phyloP scores from a whole-genome alignment of 495 filamentous ascomycete species.

The Massariosphaeria phaeospora region DNA sequence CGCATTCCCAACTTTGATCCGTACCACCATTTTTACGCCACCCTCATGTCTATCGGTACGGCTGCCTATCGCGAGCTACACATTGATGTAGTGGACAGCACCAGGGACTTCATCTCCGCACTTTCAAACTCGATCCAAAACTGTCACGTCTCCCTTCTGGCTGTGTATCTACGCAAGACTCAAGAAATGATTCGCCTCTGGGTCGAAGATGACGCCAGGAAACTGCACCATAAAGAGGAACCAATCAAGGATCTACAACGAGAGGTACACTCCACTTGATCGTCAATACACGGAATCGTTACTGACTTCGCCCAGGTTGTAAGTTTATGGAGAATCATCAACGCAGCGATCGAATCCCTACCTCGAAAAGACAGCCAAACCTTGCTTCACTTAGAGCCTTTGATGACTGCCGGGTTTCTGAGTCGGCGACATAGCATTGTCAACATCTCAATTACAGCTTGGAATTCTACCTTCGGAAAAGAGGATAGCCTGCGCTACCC shows the following conservation, averaged over 20 bases:
- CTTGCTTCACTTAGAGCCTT: conserved; percentile 46
- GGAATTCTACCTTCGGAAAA: conserved; percentile 54
- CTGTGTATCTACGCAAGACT: conserved; percentile 46
- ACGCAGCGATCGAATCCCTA: conserved; percentile 29
- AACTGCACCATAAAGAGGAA: conserved; percentile 23
- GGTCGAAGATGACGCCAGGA: conserved; percentile 52
- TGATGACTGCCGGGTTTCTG: conserved; percentile 55
- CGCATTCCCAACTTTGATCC: conserved; percentile 52
- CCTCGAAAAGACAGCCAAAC: conserved; percentile 42
- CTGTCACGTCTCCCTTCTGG: conserved; percentile 38
- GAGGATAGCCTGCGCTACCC: conserved; percentile 48
- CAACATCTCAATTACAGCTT: conserved; percentile 53
- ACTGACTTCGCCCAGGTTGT: conserved; percentile 30
- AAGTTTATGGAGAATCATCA: conserved; percentile 33
- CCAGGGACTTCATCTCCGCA: conserved; percentile 36
- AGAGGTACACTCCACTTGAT: conserved; percentile 28
- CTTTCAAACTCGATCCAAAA: conserved; percentile 38
- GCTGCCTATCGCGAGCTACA: conserved; percentile 39
- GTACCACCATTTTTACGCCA: conserved; percentile 55
- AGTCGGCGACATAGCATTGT: conserved; percentile 51
- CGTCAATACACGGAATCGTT: conserved; percentile 23
- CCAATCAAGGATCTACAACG: conserved; percentile 6
- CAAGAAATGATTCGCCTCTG: conserved; percentile 58
- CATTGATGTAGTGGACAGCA: neutral
- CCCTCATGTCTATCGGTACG: conserved; percentile 8